phyloP scores from a whole-genome alignment of 2,329 filamentous ascomycete genomes.

The Cladosporium oxysporum region DNA sequence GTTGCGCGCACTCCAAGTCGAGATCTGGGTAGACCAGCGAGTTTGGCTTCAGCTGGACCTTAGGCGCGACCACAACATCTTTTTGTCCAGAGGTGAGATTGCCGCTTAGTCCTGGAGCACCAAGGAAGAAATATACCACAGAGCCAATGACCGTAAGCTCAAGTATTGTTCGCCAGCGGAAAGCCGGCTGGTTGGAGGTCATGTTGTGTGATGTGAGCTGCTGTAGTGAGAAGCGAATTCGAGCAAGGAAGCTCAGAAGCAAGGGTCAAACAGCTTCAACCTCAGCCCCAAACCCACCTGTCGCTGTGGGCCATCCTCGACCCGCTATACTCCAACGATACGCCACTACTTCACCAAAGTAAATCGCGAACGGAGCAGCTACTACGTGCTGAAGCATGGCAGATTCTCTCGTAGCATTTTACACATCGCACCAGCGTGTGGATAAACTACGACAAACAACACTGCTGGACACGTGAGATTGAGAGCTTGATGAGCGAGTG shows the following conservation, averaged over 20 bases:
- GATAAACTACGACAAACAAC: not conserved
- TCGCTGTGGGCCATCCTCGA: not conserved
- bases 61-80: conserved; percentile 16
- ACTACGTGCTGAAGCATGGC: not conserved
- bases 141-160: conserved; percentile 36
- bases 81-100: conserved; percentile 6
- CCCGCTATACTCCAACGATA: not conserved
- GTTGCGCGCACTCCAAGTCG: conserved; percentile 41
- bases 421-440: not conserved
- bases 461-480: not conserved
- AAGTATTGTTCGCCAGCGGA: conserved; percentile 34
- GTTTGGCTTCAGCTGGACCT: conserved; percentile 37
- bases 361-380: not conserved
- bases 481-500: not conserved
- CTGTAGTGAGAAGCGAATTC: too few relatives aligned
- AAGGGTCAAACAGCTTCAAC: not conserved
- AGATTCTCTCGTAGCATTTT: not conserved
- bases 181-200: conserved; percentile 1
- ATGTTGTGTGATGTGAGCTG: not conserved
- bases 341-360: not conserved
- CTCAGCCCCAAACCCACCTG: not conserved
- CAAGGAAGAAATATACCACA: conserved; percentile 37
- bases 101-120: conserved; percentile 31
- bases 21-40: conserved; percentile 43
- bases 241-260: not conserved